Conservation (phyloP, 352 stramenopile genomes). For the Globisporangium okanoganense region DNA sequence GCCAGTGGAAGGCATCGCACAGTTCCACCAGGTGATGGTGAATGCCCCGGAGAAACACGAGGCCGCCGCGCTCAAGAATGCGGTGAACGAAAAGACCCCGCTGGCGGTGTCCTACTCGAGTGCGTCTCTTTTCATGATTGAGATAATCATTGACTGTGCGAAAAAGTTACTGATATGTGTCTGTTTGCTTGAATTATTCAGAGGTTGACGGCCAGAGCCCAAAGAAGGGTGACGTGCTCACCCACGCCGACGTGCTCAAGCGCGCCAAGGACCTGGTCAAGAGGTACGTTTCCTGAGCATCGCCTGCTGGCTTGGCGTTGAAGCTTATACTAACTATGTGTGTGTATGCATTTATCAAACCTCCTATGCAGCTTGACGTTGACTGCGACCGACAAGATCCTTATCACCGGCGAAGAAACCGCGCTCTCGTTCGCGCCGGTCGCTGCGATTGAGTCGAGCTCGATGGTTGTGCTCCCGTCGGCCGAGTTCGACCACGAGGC, state of each 20-base stretch:
- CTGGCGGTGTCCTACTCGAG: constrained; percentile 76
- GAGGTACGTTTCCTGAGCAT: constrained; percentile 36
- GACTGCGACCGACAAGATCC: constrained; percentile 78
- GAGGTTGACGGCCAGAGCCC: constrained; percentile 72
- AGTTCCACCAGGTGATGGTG: constrained; percentile 77
- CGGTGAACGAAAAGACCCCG: constrained; percentile 65
- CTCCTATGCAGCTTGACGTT: constrained; percentile 46
- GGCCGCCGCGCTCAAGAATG: constrained; percentile 54
- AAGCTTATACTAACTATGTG: neutral
- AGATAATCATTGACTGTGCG: neutral
- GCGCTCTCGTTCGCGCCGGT: constrained; percentile 68
- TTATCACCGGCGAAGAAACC: constrained; percentile 63
- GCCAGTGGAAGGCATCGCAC: constrained; percentile 64
- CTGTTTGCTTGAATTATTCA: constrained; percentile 20
- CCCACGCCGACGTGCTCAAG: constrained; percentile 80
- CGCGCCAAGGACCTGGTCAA: constrained; percentile 61
- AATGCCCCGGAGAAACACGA: constrained; percentile 72
- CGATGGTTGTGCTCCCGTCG: constrained; percentile 76
- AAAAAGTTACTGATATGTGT: constrained; percentile 6
- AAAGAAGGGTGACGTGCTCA: constrained; percentile 77
- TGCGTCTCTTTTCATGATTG: constrained; percentile 26
- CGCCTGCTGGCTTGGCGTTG: neutral
- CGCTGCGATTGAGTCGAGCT: constrained; percentile 67
- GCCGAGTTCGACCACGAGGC: constrained; percentile 63
- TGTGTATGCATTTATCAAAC: neutral